Evolutionary conservation across 1,284 basidiomycete genomes (phyloP).

Genomic region (Cutaneotrichosporon arboriforme): DNA sequence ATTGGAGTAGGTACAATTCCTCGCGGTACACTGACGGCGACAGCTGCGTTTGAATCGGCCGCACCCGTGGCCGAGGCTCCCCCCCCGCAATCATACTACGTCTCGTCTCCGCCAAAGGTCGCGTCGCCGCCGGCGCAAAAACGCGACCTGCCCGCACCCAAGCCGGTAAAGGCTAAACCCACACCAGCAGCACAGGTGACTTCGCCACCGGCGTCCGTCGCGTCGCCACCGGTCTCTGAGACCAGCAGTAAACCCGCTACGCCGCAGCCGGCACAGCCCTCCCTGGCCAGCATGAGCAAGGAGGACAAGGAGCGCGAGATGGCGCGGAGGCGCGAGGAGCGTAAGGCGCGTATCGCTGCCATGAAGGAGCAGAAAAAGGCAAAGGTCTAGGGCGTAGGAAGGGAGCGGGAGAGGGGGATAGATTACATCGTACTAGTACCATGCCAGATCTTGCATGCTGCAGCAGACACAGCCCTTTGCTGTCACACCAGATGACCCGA

Average conservation of each 20-base stretch:
- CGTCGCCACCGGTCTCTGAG: conserved; percentile 7
- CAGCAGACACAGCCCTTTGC: no score
- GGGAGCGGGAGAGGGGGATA: no score
- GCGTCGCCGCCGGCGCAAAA: conserved; percentile 1
- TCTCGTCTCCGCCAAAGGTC: conserved; percentile 12
- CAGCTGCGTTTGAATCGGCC: conserved; percentile 78
- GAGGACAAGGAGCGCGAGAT: conserved; percentile 86
- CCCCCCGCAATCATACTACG: conserved; percentile 35
- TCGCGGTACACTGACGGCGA: background rate
- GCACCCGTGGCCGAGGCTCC: conserved; percentile 35
- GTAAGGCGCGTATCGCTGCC: conserved; percentile 55
- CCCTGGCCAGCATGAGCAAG: conserved; percentile 57
- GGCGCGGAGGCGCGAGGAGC: conserved; percentile 77
- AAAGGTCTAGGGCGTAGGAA: background rate
- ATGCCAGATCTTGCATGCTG: no score
- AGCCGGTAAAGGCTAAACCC: conserved; percentile 4
- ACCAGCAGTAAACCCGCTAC: conserved; percentile 1
- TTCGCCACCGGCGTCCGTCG: conserved; percentile 8
- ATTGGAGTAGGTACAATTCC: conserved; percentile 67
- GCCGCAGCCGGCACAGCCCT: conserved; percentile 25
- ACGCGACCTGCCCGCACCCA: background rate
- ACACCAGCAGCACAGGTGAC: background rate
- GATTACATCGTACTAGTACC: no score
- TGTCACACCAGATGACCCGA: no score
- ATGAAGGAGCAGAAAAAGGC: conserved; percentile 44